Base-by-base conservation (phyloP, 2,329 filamentous ascomycete genomes). In the Colletotrichum ledebouriae region DNA sequence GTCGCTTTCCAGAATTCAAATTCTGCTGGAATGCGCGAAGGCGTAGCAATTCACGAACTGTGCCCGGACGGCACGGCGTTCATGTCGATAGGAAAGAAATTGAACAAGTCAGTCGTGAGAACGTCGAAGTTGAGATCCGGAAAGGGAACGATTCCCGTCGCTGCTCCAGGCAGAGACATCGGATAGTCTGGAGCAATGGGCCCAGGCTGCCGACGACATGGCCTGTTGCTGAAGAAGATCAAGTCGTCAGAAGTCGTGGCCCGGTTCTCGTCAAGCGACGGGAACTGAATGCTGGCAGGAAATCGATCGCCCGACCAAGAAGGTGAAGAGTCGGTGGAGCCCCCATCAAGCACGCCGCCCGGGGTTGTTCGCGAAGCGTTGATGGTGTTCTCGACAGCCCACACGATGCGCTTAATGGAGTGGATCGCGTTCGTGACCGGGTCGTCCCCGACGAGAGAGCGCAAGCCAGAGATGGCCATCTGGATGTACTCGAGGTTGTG, bases 31-130 rank as follows among this genome's bases (percentile, higher is more conserved):
- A 39, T 39, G 34, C 6, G 10, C 34, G 34, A 39, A 13, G 34
- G 34, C 6, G 2, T 39, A 13, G 3, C 10, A 39, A 15, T 39
- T 39, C 15, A 39, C 15, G 37, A 39, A 39, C 49, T 11, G 15
- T 52, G 49, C 3, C 49, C 49, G 17, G 52, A 39, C 17, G 65
- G 53, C 3, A 39, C 42, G 3, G 53, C 33, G n/a, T 65, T 68
- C 56, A 64, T 56, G 7, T 68, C 65, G 15, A 65, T 63, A 2
- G 65, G 65, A 7, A 74, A 76, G 63, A 76, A 76, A 39, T 73
- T 75, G 59, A 72, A 73, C 42, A 76, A 39, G 37, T 76, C 75
- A 7, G 75, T 76, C 3, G 75, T 76, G 22, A 76, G 47, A 2
- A 76, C 73, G 25, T 76, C 75, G 60, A 74, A 71, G 57, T 73